phyloP scores from a whole-genome alignment of 164 flowering plant genomes.

The Brasenia schreberi region DNA sequence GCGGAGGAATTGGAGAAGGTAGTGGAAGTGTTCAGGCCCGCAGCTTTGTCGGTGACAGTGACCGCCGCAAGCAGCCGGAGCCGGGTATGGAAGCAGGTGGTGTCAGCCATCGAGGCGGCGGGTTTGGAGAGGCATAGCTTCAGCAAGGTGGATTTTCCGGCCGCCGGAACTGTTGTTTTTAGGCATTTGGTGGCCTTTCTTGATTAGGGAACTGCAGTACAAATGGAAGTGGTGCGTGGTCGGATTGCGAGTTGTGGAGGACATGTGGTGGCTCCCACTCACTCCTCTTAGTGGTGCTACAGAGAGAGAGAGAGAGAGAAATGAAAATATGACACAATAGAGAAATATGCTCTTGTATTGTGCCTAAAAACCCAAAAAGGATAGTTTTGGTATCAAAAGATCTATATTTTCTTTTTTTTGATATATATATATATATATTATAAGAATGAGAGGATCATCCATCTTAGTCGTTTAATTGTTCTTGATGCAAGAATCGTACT shows the following conservation, averaged over 20 bases:
- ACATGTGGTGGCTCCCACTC: neutral
- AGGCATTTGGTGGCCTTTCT: constrained; percentile 27
- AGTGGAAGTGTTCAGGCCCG: constrained; percentile 66
- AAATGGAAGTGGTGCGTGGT: neutral
- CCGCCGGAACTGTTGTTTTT: constrained; percentile 57
- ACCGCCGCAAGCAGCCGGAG: constrained; percentile 13
- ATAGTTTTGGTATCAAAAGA: neutral
- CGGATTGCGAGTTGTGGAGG: neutral
- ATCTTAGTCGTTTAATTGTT: no score
- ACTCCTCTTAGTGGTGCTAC: neutral
- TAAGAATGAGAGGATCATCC: no score
- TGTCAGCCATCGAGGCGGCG: constrained; percentile 29
- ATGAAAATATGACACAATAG: neutral
- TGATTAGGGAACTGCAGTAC: neutral
- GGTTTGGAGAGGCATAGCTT: constrained; percentile 52
- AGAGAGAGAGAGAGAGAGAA: neutral
- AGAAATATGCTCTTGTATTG: neutral
- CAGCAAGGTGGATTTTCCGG: constrained; percentile 51
- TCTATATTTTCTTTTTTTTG: no score
- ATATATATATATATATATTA: no score
- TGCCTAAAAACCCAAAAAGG: neutral
- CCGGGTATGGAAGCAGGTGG: constrained; percentile 13
- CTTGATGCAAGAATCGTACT: no score
- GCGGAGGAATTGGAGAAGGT: constrained; percentile 39
- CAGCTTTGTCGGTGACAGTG: constrained; percentile 44